Base-by-base conservation (phyloP, 192 early-diverging fungal genomes). In the Dissophora globulifera region DNA sequence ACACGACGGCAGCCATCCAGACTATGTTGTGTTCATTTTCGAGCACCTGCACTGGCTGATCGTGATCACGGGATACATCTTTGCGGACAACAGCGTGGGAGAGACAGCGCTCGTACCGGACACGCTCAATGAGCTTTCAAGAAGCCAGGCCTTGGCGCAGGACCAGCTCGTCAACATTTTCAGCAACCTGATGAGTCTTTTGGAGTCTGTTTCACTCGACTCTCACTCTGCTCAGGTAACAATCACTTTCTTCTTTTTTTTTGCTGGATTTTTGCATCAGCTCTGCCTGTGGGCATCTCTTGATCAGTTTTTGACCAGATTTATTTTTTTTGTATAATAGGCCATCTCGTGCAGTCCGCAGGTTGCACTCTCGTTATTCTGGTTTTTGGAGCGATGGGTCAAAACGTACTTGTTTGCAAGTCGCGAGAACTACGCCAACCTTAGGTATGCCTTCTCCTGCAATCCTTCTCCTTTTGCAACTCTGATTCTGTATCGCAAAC, bases 1-100 rank as follows among this genome's bases (percentile, higher is more conserved):
- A 1, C 72, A 54, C 5, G 74, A 58, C 22, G 86, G 79, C 41
- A 60, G 51, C 58, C 62, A 56, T 20, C 58, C 67, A 2, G 58
- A 75, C n/a, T 78, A 49, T 40, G 25, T 83, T 43, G 32, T 59
- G 22, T 70, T 69, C 30, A 49, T 92, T 27, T 75, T 86, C 35
- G 93, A 94, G 58, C 83, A 88, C 27, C 27, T 91, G 20, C 90
- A 94, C 79, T 94, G 93, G 93, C 56, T 92, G 6, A 80, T 89
- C 0, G 68, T 94, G 7, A 87, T 94, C 26, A 57, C 81, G 27
- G 91, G 84, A 17, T 87, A 87, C 63, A 57, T 93, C 2, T 67
- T 94, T 47, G 89, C 90, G 5, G 90, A 93, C 62, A 54, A 85
- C n/a, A 87, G 79, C 12, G 50, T 81, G 38, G 92, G 92, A 12